These are phyloP conservation scores for Zalaria sp. DNA, from an alignment of 2,329 filamentous ascomycete genomes.

Conservation along the genomic window DNA sequence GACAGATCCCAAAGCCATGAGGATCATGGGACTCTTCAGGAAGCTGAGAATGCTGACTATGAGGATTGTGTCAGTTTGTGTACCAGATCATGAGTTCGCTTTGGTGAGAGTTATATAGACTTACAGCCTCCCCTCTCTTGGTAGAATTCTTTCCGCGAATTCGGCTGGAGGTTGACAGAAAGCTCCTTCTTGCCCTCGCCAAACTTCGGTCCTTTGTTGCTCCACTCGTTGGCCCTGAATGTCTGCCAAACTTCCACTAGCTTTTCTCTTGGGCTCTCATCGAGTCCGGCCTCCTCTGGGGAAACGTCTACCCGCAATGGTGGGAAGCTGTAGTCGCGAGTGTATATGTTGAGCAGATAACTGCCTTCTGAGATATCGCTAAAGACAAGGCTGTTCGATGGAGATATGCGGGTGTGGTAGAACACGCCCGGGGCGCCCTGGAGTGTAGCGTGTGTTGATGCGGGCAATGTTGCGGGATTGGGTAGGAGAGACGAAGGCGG, in stretches of 20 bases:
- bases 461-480: conserved; percentile 32
- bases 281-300: conserved; percentile 12
- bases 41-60: conserved; percentile 47
- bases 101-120: conserved; percentile 31
- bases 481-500: conserved; percentile 26
- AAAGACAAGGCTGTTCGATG: conserved; percentile 62
- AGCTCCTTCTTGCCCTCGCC: conserved; percentile 27
- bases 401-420: conserved; percentile 49
- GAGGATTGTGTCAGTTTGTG: conserved; percentile 43
- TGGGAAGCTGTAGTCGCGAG: conserved; percentile 58
- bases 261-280: conserved; percentile 15
- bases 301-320: conserved; percentile 66
- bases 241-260: conserved; percentile 64
- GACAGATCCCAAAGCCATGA: conserved; percentile 75
- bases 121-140: conserved; percentile 51
- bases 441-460: conserved; percentile 52
- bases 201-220: conserved; percentile 59
- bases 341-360: conserved; percentile 73
- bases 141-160: conserved; percentile 61
- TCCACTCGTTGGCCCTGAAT: conserved; percentile 80
- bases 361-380: conserved; percentile 54
- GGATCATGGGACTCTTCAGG: conserved; percentile 91
- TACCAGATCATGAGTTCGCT: conserved; percentile 8
- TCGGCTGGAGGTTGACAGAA: conserved; percentile 46
- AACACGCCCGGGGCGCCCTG: conserved; percentile 24